Evolutionary conservation across 192 early-diverging fungal species (phyloP), one percentile per base, ranked within the genome.

Genomic region (Entomortierella beljakovae): DNA sequence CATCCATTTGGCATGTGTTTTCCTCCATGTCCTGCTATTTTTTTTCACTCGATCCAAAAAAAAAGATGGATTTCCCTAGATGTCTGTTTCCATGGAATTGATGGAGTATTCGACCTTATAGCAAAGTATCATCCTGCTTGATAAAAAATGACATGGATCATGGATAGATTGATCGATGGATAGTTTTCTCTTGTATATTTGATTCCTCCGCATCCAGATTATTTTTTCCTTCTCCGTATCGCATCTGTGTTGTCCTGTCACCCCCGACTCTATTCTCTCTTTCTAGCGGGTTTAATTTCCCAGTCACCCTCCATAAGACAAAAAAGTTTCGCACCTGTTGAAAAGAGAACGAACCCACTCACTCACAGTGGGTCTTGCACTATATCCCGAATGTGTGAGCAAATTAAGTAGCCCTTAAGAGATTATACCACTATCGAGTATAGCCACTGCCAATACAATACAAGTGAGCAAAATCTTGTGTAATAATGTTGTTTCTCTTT

Each of bases 291-390:
- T n/a, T 34, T 61, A 31, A 31, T 50, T 33, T 32, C 38, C 38
- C 51, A 59, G 32, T n/a, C 10, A 52, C 61, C 32, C 35, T 22
- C 33, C 48, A 50, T 40, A 57, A 50, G 29, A 50, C 38, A 22
- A 2, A 15, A 69, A 60, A 69, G 52, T 29, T 69, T 59, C 67
- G 67, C 67, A 69, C 67, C 67, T 69, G 67, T 60, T n/a, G 67
- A 69, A 69, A 69, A 69, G 67, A 69, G 67, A 69, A 57, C 67
- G 67, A 69, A 46, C 13, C 56, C 49, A 35, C 7, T 8, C 20
- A 5, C 33, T 50, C 48, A 34, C 67, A 32, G 57, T 7, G 42
- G 3, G 40, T 31, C 35, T 22, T n/a, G 29, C 35, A 57, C 23
- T 50, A 57, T 58, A 40, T 55, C 37, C 29, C 49, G 49, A 13